phyloP scores from a whole-genome alignment of 345 rosid species.

The Iberis pinnata region DNA sequence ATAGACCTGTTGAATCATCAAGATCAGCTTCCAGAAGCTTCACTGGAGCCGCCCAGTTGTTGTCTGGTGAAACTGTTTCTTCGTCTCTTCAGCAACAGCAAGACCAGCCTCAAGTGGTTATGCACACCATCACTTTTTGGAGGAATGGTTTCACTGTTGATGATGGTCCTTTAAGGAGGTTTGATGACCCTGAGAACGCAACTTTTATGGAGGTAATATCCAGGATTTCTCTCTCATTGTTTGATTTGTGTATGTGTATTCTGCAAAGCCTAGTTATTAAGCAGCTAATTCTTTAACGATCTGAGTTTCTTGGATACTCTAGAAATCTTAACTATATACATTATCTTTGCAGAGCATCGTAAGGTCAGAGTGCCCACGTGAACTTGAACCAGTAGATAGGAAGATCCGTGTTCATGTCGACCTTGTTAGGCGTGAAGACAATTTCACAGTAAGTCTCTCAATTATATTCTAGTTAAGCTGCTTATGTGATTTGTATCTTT shows the following conservation, averaged over 20 bases:
- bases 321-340: not conserved
- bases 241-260: no score
- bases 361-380: constrained; percentile 69
- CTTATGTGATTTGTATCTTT: constrained; percentile 18
- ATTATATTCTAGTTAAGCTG: not conserved
- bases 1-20: constrained; percentile 50
- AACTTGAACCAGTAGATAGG: constrained; percentile 63
- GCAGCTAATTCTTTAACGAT: not conserved
- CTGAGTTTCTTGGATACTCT: not conserved
- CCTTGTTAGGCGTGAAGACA: constrained; percentile 65
- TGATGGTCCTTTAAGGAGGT: constrained; percentile 71
- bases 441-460: constrained; percentile 39
- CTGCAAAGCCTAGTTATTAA: not conserved
- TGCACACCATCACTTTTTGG: constrained; percentile 76
- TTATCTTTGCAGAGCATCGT: constrained; percentile 59
- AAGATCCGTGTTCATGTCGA: constrained; percentile 61
- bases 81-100: constrained; percentile 48
- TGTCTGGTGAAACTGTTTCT: constrained; percentile 63
- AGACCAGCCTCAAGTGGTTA: constrained; percentile 39
- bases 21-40: constrained; percentile 63
- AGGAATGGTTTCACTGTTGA: constrained; percentile 84
- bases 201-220: constrained; percentile 67
- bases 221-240: not conserved
- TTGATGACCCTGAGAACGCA: constrained; percentile 77
- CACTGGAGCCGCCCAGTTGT: constrained; percentile 62